Base-by-base conservation (phyloP, 371 early-diverging fungal species). In the Actinomortierella ambigua region DNA sequence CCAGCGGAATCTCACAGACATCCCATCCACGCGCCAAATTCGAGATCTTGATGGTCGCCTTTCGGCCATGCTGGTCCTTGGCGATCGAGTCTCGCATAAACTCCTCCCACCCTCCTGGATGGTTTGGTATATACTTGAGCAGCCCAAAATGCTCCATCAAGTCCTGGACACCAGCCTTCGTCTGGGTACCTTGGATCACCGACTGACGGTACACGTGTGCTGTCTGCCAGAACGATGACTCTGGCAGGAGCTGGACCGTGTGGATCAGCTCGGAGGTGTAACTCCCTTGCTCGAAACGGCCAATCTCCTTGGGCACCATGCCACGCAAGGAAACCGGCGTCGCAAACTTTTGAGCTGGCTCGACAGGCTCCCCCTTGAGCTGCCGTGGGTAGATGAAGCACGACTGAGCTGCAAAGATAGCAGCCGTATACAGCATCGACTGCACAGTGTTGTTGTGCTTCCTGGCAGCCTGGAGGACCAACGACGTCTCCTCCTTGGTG, bases 1-100 rank as follows among this genome's bases (percentile, higher is more conserved):
- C n/a, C 17, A 15, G 34, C 11, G 34, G 39, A 1, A 59, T 14
- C 18, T 29, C 17, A 2, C 53, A 28, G 20, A 65, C 65, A 20
- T 65, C 59, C 70, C 65, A 65, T 4, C 47, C 70, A 23, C 53
- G 60, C 11, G 65, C 70, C 26, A 70, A 13, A 26, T 70, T 70
- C 4, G 70, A 70, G 47, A 70, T 39, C 51, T 34, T 58, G 22
- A 70, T 24, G 23, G 70, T 58, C 15, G 59, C 26, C 15, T 49
- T 13, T 41, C 70, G 65, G 15, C 70, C 70, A 29, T 65, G 62
- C 23, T 65, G 70, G 17, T 61, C 62, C 57, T 70, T 61, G 14
- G 34, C 44, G 20, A 55, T 50, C 23, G 56, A 61, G 1, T 22
- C 48, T 24, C 29, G 7, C 4, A 61, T 14, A n/a, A 53, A 70